Percentiles rank a stretch among this genome's conserved stretches.
Conservation (phyloP, 495 filamentous ascomycete species). For the Penicillium paradoxum region DNA sequence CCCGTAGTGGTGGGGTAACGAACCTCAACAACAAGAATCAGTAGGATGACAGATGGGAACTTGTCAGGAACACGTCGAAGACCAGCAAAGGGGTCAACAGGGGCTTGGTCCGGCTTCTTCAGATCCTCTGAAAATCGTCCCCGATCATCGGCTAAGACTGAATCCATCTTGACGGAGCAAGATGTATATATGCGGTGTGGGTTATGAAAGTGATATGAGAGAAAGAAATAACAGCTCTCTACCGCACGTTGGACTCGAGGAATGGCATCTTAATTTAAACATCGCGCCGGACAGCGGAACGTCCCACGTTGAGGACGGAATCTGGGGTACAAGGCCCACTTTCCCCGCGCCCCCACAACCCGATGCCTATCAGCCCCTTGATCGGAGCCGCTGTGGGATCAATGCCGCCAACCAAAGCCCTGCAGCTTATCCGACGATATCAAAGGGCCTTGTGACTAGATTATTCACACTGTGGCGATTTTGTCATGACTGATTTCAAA, state of each 20-base stretch:
- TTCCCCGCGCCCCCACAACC: background rate
- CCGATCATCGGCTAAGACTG: background rate
- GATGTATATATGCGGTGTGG: background rate
- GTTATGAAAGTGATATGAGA: too few relatives aligned
- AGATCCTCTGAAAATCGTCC: background rate
- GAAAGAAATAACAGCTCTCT: background rate
- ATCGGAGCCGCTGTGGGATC: background rate
- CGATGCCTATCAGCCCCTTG: slow-evolving; percentile 2
- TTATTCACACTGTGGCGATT: background rate
- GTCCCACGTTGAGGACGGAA: background rate
- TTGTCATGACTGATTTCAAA: background rate
- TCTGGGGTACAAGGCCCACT: background rate
- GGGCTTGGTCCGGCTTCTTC: background rate
- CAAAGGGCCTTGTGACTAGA: background rate
- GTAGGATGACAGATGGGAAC: background rate
- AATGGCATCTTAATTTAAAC: background rate
- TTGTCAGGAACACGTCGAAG: slow-evolving; percentile 4
- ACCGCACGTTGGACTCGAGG: background rate
- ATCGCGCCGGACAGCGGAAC: background rate
- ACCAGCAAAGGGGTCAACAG: background rate
- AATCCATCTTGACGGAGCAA: background rate
- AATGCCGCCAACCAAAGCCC: slow-evolving; percentile 4
- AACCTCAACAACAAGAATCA: slow-evolving; percentile 6
- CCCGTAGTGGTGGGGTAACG: background rate
- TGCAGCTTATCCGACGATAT: background rate